A percentile compares a stretch with the other conserved stretches of the same genome.
Conservation (phyloP, 1,284 basidiomycete genomes). For the Melanopsichium pennsylvanicum region DNA sequence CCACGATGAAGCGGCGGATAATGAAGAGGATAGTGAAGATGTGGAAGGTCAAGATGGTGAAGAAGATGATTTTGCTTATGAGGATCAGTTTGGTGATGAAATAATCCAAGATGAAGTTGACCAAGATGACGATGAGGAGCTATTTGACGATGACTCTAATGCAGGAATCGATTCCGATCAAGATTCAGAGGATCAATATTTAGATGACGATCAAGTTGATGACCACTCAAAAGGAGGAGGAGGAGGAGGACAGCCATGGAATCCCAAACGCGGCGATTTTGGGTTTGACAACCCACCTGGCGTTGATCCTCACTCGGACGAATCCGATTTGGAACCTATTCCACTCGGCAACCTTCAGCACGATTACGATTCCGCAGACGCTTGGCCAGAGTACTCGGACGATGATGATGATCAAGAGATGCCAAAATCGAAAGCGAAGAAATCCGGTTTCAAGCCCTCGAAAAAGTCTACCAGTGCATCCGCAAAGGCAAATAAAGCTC, state of each 20-base stretch:
- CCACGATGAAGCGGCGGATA: conserved; percentile 17
- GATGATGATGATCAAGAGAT: conserved; percentile 16
- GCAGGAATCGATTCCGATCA: too few relatives aligned
- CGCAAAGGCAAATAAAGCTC: conserved; percentile 7
- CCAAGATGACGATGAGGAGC: conserved; percentile 50
- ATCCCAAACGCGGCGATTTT: conserved; percentile 13
- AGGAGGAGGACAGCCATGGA: conserved; percentile 9
- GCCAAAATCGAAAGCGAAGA: too few relatives aligned
- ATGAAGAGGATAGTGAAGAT: conserved; percentile 15
- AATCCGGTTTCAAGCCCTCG: too few relatives aligned
- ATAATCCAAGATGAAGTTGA: conserved; percentile 20
- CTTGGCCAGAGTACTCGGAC: conserved; percentile 33
- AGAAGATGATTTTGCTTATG: conserved; percentile 62
- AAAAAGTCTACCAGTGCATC: conserved; percentile 1
- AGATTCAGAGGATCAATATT: conserved; percentile 6
- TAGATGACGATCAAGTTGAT: conserved; percentile 22
- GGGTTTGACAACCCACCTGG: conserved; percentile 33
- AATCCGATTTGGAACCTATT: conserved; percentile 55
- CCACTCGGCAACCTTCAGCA: conserved; percentile 46
- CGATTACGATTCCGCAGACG: conserved; percentile 35
- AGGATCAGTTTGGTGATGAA: conserved; percentile 38
- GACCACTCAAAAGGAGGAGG: conserved; percentile 7
- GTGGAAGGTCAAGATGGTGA: conserved; percentile 43
- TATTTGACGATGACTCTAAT: conserved; percentile 18
- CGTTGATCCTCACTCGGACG: conserved; percentile 33